Base-by-base conservation (phyloP, 768 basidiomycete species). In the Lentinula guzmanii region DNA sequence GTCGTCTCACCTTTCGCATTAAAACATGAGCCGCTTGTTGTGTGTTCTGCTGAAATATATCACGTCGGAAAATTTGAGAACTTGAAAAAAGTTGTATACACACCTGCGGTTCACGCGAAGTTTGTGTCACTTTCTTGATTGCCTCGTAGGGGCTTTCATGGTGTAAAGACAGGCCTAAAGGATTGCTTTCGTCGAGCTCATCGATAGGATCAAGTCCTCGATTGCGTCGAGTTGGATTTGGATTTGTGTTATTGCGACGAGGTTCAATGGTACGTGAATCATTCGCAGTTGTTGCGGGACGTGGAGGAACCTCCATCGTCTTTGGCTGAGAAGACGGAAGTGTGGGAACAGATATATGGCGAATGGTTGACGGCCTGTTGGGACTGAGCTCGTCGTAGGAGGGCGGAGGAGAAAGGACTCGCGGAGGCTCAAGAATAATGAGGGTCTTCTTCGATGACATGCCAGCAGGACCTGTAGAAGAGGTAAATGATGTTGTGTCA, bases 91-190 rank as follows among this genome's bases (percentile, higher is more conserved):
- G 18, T 51, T 9, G 16, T 21, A 15, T 41, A 43, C 41, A 63
- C 39, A 60, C 53, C 52, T 59, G 55, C 10, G 34, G 53, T 37
- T 54, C 34, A 21, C 34, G 34, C 21, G 53, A 34, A 39, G 13
- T 56, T n/a, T 55, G 41, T 24, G 61, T 35, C 11, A 75, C 66
- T 48, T 70, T 75, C 42, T 70, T 69, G 43, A 82, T 78, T 2
- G 81, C 87, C 68, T 92, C 88, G 66, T 91, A 93, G n/a, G 89
- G 89, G 0, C 89, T 86, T 35, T 76, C 77, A 65, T 91, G 89
- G 68, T 91, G 90, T 63, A 87, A 73, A 16, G 77, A 71, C 7
- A 78, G 62, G 3, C 90, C 90, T 61, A 85, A 77, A 1, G 90
- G 89, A 70, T 85, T 87, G 5, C 84, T 82, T 69, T 90, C 88